Conservation (phyloP, 2,329 filamentous ascomycete genomes). For the Aspergillus sp. region DNA sequence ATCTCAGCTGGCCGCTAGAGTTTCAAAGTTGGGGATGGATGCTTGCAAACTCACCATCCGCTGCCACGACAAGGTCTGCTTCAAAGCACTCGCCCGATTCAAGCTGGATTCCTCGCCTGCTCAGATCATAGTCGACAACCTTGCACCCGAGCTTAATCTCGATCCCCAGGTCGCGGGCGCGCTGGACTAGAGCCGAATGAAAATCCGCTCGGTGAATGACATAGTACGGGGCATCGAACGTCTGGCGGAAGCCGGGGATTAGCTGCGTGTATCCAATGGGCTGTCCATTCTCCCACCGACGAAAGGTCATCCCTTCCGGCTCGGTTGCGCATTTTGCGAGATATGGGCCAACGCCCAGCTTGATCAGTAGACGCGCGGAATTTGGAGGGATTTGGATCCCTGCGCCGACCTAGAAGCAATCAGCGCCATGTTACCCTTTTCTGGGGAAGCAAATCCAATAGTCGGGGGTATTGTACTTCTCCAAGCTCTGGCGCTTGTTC, state of each 20-base stretch:
- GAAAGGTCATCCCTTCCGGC: slow-evolving; percentile 39
- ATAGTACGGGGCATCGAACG: slow-evolving; percentile 48
- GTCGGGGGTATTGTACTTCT: slow-evolving; percentile 35
- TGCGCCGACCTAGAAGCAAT: slow-evolving; percentile 25
- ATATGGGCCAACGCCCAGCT: slow-evolving; percentile 43
- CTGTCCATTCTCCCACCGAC: slow-evolving; percentile 44
- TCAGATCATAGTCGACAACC: slow-evolving; percentile 18
- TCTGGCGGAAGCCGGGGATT: slow-evolving; percentile 38
- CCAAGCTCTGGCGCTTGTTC: slow-evolving; percentile 39
- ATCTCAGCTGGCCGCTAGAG: too few species aligned
- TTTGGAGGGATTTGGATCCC: slow-evolving; percentile 50
- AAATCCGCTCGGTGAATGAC: slow-evolving; percentile 55
- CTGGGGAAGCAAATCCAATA: too few species aligned
- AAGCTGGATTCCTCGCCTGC: too few species aligned
- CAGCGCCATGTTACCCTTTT: too few species aligned
- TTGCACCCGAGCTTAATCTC: slow-evolving; percentile 20
- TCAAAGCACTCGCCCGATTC: too few species aligned
- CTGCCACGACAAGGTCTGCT: slow-evolving; percentile 28
- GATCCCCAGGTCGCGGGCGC: slow-evolving; percentile 25
- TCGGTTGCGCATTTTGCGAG: slow-evolving; percentile 23
- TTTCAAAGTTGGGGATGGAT: background rate
- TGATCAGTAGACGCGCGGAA: slow-evolving; percentile 44
- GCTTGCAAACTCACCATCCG: slow-evolving; percentile 22
- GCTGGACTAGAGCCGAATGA: slow-evolving; percentile 34
- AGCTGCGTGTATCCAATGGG: slow-evolving; percentile 42